Conservation (phyloP, 129 eudicot genomes). For the Cynara cardunculus region DNA sequence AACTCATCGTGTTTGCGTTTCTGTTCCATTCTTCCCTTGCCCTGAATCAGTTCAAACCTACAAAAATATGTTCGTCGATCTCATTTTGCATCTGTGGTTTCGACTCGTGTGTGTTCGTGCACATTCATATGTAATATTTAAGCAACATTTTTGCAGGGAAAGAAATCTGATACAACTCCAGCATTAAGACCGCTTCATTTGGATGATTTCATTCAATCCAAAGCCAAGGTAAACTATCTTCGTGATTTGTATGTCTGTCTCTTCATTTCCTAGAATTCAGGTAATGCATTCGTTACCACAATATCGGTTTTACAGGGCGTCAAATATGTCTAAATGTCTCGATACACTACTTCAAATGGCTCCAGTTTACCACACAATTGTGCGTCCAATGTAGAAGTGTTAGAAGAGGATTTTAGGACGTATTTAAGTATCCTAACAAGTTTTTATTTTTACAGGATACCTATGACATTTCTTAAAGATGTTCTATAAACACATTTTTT, state of each 20-base stretch:
- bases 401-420: no score
- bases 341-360: no score
- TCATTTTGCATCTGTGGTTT: neutral
- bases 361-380: no score
- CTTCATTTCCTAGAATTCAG: neutral
- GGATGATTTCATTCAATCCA: conserved; percentile 84
- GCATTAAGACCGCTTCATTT: conserved; percentile 66
- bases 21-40: neutral
- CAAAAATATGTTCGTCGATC: neutral
- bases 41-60: neutral
- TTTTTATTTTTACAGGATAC: neutral
- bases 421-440: neutral
- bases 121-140: conserved; percentile 3
- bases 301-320: neutral
- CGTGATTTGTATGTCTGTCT: neutral
- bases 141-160: conserved; percentile 42
- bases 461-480: no score
- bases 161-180: conserved; percentile 26
- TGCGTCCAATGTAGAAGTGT: neutral
- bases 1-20: neutral
- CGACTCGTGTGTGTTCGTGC: neutral
- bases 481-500: no score
- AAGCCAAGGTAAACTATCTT: conserved; percentile 59
- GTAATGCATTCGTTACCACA: neutral
- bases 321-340: no score